Evolutionary conservation across 2,329 filamentous ascomycete species (phyloP).

Genomic region (Alternaria brassicae): DNA sequence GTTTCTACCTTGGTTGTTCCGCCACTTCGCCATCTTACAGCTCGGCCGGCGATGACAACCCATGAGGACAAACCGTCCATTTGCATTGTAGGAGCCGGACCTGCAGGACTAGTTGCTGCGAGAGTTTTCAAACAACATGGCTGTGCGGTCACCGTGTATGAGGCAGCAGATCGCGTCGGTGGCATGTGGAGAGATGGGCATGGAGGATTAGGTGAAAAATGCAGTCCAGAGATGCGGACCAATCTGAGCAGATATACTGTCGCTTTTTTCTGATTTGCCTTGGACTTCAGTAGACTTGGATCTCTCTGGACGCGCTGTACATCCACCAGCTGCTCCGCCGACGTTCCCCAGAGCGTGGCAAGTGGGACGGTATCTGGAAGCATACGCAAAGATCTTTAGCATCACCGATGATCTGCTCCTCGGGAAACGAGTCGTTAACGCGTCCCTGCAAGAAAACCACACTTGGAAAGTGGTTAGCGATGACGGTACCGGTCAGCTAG

Average conservation of each 20-base stretch:
- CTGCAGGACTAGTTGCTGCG: slow-evolving; percentile 55
- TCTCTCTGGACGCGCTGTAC: slow-evolving; percentile 22
- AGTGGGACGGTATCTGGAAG: slow-evolving; percentile 74
- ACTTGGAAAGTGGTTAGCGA: slow-evolving; percentile 34
- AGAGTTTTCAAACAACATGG: slow-evolving; percentile 73
- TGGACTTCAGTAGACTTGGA: slow-evolving; percentile 64
- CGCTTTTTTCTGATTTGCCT: slow-evolving; percentile 66
- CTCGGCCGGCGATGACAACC: neutral
- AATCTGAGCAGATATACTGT: slow-evolving; percentile 83
- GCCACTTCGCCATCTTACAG: neutral
- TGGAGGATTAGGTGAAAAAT: slow-evolving; percentile 63
- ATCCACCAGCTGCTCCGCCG: slow-evolving; percentile 50
- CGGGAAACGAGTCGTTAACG: slow-evolving; percentile 49
- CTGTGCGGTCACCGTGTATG: slow-evolving; percentile 75
- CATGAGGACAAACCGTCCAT: slow-evolving; percentile 41
- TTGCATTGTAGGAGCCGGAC: slow-evolving; percentile 55
- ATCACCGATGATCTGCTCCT: slow-evolving; percentile 59
- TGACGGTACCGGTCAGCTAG: slow-evolving; percentile 13
- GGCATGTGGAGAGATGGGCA: slow-evolving; percentile 73
- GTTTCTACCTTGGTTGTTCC: neutral
- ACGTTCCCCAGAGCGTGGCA: slow-evolving; percentile 79
- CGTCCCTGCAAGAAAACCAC: slow-evolving; percentile 22
- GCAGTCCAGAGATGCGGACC: slow-evolving; percentile 65
- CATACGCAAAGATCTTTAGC: slow-evolving; percentile 68
- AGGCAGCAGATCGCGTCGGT: slow-evolving; percentile 69